Conservation (phyloP, 306 rosid genomes). For the Arachis stenosperma region DNA sequence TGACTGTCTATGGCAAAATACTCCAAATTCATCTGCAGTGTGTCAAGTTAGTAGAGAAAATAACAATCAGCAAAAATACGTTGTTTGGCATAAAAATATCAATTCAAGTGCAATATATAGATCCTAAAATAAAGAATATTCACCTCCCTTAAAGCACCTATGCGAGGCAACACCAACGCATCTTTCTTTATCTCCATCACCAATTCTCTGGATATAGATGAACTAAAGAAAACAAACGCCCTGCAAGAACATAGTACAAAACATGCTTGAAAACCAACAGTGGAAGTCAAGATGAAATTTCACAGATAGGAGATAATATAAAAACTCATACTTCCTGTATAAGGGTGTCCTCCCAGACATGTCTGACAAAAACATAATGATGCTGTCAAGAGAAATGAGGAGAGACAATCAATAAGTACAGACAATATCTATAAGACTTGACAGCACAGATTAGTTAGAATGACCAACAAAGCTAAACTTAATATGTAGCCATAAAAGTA, state of each 20-base stretch:
- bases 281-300: conserved; percentile 34
- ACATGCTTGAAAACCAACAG: conserved; percentile 33
- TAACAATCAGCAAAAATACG: conserved; percentile 32
- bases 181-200: conserved; percentile 76
- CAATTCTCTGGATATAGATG: conserved; percentile 76
- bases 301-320: conserved; percentile 18
- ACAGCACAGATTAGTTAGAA: background rate
- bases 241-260: conserved; percentile 54
- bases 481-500: conserved; percentile 5
- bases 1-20: conserved; percentile 90
- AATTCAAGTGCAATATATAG: conserved; percentile 32
- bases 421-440: conserved; percentile 20
- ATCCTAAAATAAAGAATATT: conserved; percentile 30
- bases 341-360: conserved; percentile 90
- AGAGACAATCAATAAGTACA: conserved; percentile 37
- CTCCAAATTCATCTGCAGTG: conserved; percentile 93
- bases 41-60: conserved; percentile 38
- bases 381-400: conserved; percentile 60
- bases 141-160: conserved; percentile 92
- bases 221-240: conserved; percentile 96
- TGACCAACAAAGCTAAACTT: conserved; percentile 24
- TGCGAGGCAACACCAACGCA: conserved; percentile 74
- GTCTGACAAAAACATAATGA: conserved; percentile 85
- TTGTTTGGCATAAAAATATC: conserved; percentile 25
- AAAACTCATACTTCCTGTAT: conserved; percentile 82